A percentile compares a stretch with the other conserved stretches of the same genome.
Conservation (phyloP, 805 yeast species). For the Nakazawaea holstii region DNA sequence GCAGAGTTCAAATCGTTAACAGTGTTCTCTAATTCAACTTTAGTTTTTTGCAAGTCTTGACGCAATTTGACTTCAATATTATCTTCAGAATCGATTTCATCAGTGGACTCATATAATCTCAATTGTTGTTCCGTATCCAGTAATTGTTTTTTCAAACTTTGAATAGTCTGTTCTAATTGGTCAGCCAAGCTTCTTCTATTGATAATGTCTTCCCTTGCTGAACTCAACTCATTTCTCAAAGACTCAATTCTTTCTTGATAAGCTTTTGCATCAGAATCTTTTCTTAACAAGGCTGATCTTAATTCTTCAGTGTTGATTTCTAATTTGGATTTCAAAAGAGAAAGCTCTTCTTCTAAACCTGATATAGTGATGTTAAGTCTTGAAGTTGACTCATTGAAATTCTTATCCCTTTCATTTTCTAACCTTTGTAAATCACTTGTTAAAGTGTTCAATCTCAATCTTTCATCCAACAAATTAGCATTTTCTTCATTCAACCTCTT, state of each 20-base stretch:
- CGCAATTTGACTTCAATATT: slow-evolving; percentile 22
- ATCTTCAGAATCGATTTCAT: slow-evolving; percentile 14
- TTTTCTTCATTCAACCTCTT: slow-evolving; percentile 48
- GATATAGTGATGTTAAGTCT: slow-evolving; percentile 45
- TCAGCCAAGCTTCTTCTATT: slow-evolving; percentile 35
- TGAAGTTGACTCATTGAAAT: slow-evolving; percentile 42
- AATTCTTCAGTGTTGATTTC: slow-evolving; percentile 46
- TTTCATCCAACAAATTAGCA: slow-evolving; percentile 50
- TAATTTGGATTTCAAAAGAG: slow-evolving; percentile 38
- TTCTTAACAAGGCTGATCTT: slow-evolving; percentile 42
- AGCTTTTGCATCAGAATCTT: slow-evolving; percentile 50
- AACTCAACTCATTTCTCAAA: slow-evolving; percentile 38
- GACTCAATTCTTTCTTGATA: slow-evolving; percentile 58
- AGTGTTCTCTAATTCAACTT: slow-evolving; percentile 38
- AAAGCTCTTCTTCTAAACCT: slow-evolving; percentile 41
- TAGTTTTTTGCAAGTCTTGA: slow-evolving; percentile 9
- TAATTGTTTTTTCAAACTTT: slow-evolving; percentile 26
- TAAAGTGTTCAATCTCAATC: slow-evolving; percentile 48
- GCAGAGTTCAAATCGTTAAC: slow-evolving; percentile 52
- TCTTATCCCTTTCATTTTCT: slow-evolving; percentile 54
- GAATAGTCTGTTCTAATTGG: slow-evolving; percentile 32
- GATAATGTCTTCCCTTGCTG: slow-evolving; percentile 34
- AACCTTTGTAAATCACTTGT: slow-evolving; percentile 56
- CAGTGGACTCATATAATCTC: slow-evolving; percentile 24
- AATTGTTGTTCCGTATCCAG: slow-evolving; percentile 19